A percentile compares a stretch with the other conserved stretches of the same genome.
phyloP scores from a whole-genome alignment of 2,329 filamentous ascomycete genomes.

The Rugonectria rugulosa region DNA sequence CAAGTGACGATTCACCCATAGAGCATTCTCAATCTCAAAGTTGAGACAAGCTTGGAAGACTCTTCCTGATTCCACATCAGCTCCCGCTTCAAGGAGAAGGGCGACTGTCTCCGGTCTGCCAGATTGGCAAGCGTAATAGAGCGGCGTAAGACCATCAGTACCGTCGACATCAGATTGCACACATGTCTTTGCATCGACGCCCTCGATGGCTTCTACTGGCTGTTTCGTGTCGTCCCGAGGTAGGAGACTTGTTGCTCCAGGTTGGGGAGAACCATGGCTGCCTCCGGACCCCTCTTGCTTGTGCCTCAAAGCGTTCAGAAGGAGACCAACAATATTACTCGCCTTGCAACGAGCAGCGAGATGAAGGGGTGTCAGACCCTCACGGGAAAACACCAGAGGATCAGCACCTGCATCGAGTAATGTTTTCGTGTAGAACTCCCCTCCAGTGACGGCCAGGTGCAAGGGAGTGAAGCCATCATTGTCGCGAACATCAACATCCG shows the following conservation, averaged over 20 bases:
- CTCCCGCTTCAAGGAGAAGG: constrained; percentile 38
- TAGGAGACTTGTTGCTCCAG: too few species aligned
- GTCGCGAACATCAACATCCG: constrained; percentile 20
- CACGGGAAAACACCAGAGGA: constrained; percentile 37
- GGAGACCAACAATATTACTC: constrained; percentile 44
- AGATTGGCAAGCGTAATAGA: constrained; percentile 38
- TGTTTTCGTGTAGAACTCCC: constrained; percentile 28
- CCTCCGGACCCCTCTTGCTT: neutral
- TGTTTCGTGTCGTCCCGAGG: neutral
- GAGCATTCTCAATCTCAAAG: constrained; percentile 24
- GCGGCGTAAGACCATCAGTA: constrained; percentile 13
- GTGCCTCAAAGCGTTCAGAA: constrained; percentile 27
- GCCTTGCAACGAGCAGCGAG: constrained; percentile 45
- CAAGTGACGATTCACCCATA: constrained; percentile 8
- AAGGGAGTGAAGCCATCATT: constrained; percentile 33
- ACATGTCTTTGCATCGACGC: constrained; percentile 5
- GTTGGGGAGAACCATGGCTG: too few species aligned
- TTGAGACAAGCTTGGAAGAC: constrained; percentile 29
- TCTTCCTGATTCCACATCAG: constrained; percentile 13
- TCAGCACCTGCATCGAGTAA: constrained; percentile 49
- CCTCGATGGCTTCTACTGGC: neutral
- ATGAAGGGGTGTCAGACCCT: constrained; percentile 50
- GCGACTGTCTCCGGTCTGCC: constrained; percentile 38
- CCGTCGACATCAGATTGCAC: neutral
- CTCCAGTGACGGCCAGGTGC: constrained; percentile 33